A percentile compares a stretch with the other conserved stretches of the same genome.
Evolutionary conservation across 176 grass and related monocot species (phyloP).

Genomic region (Thinopyrum elongatum): DNA sequence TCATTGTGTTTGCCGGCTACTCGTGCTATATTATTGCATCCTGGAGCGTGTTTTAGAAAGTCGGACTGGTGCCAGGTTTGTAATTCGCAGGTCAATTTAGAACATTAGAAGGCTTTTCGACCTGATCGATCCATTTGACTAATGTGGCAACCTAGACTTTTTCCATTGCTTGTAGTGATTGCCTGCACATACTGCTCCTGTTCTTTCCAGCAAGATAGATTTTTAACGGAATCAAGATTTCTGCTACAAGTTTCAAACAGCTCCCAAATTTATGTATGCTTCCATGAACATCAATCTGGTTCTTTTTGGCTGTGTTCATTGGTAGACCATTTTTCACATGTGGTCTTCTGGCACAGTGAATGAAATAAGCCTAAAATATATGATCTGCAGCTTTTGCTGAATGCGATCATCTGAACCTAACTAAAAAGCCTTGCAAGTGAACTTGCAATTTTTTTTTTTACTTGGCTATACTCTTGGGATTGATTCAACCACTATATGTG

Average conservation of each 20-base stretch:
- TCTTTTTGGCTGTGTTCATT: neutral
- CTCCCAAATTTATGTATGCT: neutral
- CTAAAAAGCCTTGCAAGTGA: constrained; percentile 1
- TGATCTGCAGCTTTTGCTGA: neutral
- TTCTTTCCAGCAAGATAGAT: neutral
- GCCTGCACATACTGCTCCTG: neutral
- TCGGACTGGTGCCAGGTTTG: neutral
- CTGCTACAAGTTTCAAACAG: neutral
- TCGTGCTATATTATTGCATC: neutral
- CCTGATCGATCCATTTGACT: neutral
- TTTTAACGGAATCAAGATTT: neutral
- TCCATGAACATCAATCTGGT: neutral
- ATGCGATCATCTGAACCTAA: neutral
- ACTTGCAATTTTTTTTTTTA: neutral
- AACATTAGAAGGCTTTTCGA: neutral
- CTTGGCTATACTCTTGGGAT: neutral
- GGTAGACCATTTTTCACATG: neutral
- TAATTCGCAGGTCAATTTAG: neutral
- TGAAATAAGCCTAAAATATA: neutral
- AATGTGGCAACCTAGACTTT: neutral
- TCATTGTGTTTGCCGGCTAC: neutral
- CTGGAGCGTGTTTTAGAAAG: neutral
- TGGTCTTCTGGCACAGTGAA: neutral
- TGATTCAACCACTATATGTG: neutral
- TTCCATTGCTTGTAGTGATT: neutral